Conservation (phyloP, 345 rosid species). For the Arabidopsis arenosa region DNA sequence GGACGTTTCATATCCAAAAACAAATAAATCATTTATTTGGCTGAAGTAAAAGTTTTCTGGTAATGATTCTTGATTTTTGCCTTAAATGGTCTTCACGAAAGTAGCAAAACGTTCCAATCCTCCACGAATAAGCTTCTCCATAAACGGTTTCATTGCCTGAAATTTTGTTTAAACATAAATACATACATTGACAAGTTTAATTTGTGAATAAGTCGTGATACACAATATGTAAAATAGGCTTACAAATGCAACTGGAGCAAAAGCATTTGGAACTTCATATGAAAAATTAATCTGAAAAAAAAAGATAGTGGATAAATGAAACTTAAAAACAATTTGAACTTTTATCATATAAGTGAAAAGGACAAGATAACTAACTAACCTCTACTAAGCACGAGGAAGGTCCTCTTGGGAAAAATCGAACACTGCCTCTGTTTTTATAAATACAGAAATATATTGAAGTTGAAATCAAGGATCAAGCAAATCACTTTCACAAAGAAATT, state of each 20-base stretch:
- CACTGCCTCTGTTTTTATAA: constrained; percentile 71
- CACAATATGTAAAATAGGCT: constrained; percentile 41
- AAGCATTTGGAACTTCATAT: constrained; percentile 81
- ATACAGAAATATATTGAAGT: neutral
- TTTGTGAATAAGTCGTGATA: neutral
- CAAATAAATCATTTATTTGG: constrained; percentile 14
- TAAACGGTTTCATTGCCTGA: constrained; percentile 83
- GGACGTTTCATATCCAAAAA: neutral
- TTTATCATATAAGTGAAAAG: neutral
- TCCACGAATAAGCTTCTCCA: constrained; percentile 64
- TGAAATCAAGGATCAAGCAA: neutral
- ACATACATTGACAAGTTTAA: neutral
- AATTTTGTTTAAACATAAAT: neutral
- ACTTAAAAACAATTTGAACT: neutral
- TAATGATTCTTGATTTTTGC: constrained; percentile 11
- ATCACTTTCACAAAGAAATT: neutral
- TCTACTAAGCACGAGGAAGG: constrained; percentile 74
- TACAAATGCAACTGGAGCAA: constrained; percentile 83
- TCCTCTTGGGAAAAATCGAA: constrained; percentile 88
- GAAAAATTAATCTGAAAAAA: constrained; percentile 81
- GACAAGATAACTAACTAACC: constrained; percentile 50
- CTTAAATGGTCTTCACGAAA: constrained; percentile 30
- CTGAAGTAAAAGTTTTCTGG: neutral
- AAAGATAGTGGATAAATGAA: neutral
- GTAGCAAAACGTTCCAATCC: constrained; percentile 76